A percentile compares a stretch with the other conserved stretches of the same genome.
Conservation (phyloP, 2,329 filamentous ascomycete genomes). For the Penicillium crustosum region DNA sequence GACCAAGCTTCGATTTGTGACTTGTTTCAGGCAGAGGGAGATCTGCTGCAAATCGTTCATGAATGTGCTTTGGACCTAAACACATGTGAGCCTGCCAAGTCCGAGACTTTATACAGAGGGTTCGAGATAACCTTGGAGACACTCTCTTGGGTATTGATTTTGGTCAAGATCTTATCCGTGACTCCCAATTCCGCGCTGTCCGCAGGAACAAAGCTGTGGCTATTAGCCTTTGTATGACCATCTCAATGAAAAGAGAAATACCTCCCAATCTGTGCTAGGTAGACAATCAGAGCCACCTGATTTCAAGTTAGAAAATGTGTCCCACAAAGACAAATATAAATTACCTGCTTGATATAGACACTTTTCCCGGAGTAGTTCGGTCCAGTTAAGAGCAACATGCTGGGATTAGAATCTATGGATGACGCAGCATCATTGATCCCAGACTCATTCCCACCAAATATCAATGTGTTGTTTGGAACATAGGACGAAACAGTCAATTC, state of each 20-base stretch:
- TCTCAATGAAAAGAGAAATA: constrained; percentile 20
- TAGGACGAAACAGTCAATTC: constrained; percentile 78
- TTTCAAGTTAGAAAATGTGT: constrained; percentile 7
- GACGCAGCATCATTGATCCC: background rate
- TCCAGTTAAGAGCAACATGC: constrained; percentile 79
- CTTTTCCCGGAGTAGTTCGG: constrained; percentile 98
- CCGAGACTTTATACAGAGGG: background rate
- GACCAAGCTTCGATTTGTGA: constrained; percentile 74
- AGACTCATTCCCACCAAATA: constrained; percentile 57
- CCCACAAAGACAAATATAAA: background rate
- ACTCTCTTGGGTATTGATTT: constrained; percentile 72
- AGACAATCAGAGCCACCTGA: constrained; percentile 77
- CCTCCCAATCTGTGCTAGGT: constrained; percentile 82
- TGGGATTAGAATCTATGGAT: constrained; percentile 49
- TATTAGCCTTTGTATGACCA: background rate
- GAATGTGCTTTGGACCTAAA: constrained; percentile 62
- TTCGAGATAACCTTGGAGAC: constrained; percentile 55
- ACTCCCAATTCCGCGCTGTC: constrained; percentile 73
- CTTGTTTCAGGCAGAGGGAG: constrained; percentile 70
- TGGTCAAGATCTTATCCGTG: constrained; percentile 88
- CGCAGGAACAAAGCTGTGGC: constrained; percentile 77
- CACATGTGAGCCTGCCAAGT: background rate
- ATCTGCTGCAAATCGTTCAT: constrained; percentile 88
- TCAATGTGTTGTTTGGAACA: constrained; percentile 75
- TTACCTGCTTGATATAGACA: constrained; percentile 81